Base-by-base conservation (phyloP, 1,284 basidiomycete genomes). In the Cutaneotrichosporon dermatis region DNA sequence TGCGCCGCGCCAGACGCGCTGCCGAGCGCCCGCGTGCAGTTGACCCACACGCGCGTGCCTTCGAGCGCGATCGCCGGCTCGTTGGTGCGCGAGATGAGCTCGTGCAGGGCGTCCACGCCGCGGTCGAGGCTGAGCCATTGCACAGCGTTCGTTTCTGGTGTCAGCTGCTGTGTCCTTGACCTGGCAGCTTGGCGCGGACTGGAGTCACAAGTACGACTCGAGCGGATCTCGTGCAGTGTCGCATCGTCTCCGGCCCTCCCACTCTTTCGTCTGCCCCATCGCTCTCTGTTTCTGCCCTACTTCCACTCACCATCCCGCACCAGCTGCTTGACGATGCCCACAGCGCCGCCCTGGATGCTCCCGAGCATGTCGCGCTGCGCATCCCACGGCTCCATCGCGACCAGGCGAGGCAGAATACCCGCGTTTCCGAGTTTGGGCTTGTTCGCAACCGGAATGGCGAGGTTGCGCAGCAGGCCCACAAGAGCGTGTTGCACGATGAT, bases 251-350 rank as follows among this genome's bases (percentile, higher is more conserved):
- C 25, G 25, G 25, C 25, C 25, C 25, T 25, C 25, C 25, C 25
- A 25, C 25, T 25, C 25, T 25, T 25, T 25, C 25, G 25, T 25
- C 25, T 25, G 25, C 25, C 25, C 25, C 25, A 25, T 25, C 25
- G 25, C 25, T 25, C 25, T 25, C 25, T 25, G 25, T 25, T 25
- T 25, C 25, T 25, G 25, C 25, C 25, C 25, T 25, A 25, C 25
- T 25, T 25, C 15, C 25, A 49, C 46, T 44, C 39, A 58, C 54
- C 34, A 8, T 61, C 59, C 4, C 63, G 57, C 4, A 61, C 59
- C 58, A 98, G 81, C 71, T 96, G 89, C 78, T 97, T 97, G 36
- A 89, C 83, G 13, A 93, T 82, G 0, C 90, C 91, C 46, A 97
- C 88, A 0, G 90, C 90, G 51, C 86, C 87, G 34, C 92, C 83